A percentile compares a stretch with the other conserved stretches of the same genome.
Evolutionary conservation across 2,329 filamentous ascomycete genomes (phyloP).

Genomic region (Sarocladium brachiariae): DNA sequence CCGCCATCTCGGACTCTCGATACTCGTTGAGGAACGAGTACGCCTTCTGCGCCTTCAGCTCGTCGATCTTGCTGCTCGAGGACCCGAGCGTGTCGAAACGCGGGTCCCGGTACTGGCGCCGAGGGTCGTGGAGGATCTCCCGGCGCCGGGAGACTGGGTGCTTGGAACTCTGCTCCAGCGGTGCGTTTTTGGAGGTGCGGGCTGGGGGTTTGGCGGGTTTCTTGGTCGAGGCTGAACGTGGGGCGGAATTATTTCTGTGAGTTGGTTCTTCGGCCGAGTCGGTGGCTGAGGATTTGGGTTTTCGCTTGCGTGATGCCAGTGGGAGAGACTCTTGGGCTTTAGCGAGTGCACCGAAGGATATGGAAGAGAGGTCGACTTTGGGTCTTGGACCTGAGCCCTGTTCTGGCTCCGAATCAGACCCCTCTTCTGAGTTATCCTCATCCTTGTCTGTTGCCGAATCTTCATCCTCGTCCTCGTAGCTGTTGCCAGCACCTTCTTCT

Average conservation of each 20-base stretch:
- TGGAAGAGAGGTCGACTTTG: slow-evolving; percentile 43
- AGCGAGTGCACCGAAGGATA: slow-evolving; percentile 87
- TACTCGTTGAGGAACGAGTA: slow-evolving; percentile 90
- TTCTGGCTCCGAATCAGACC: not conserved
- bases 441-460: slow-evolving; percentile 12
- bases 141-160: slow-evolving; percentile 75
- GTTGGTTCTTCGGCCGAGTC: slow-evolving; percentile 13
- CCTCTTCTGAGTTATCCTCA: slow-evolving; percentile 23
- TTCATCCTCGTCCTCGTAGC: slow-evolving; percentile 21
- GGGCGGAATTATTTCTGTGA: not conserved
- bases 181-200: slow-evolving; percentile 76
- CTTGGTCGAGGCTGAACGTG: slow-evolving; percentile 1
- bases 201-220: slow-evolving; percentile 19
- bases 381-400: not conserved
- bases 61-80: slow-evolving; percentile 38
- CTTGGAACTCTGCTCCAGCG: slow-evolving; percentile 75
- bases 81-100: slow-evolving; percentile 67
- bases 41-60: slow-evolving; percentile 56
- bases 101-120: slow-evolving; percentile 69
- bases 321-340: slow-evolving; percentile 71
- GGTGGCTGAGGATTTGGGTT: slow-evolving; percentile 23
- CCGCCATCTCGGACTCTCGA: slow-evolving; percentile 71
- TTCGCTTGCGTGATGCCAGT: slow-evolving; percentile 20
- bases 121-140: slow-evolving; percentile 53
- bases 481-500: slow-evolving; percentile 20